Conservation (phyloP, 805 yeast species). For the Spathaspora sp. region DNA sequence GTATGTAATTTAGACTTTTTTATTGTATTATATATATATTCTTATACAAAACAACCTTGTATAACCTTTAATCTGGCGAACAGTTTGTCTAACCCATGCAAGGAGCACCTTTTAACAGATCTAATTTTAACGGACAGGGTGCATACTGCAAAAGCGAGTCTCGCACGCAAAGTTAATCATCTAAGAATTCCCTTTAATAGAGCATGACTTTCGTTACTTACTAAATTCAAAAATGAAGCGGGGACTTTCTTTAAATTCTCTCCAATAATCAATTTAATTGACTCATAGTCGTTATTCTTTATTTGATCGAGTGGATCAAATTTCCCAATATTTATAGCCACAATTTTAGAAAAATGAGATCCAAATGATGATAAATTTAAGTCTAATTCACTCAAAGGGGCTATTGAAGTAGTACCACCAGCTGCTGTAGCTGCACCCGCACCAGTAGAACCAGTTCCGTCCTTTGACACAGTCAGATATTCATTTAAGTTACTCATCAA, state of each 20-base stretch:
- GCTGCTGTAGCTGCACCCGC: no score
- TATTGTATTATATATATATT: not conserved
- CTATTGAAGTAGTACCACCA: not conserved
- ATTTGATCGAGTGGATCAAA: slow-evolving; percentile 70
- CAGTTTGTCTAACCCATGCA: no score
- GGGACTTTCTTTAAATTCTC: slow-evolving; percentile 25
- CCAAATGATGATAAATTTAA: slow-evolving; percentile 72
- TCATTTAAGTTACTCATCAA: slow-evolving; percentile 25
- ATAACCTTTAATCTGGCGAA: no score
- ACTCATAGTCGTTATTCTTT: slow-evolving; percentile 27
- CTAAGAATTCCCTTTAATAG: slow-evolving; percentile 6
- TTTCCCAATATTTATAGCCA: slow-evolving; percentile 54
- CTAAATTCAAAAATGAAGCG: slow-evolving; percentile 21
- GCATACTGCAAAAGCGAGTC: no score
- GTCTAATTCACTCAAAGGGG: slow-evolving; percentile 45
- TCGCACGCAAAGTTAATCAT: not conserved
- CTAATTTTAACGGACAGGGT: no score
- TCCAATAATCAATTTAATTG: slow-evolving; percentile 24
- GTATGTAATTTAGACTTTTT: not conserved
- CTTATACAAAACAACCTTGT: not conserved
- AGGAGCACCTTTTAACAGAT: no score
- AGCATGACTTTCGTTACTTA: slow-evolving; percentile 9
- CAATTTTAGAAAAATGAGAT: slow-evolving; percentile 73
- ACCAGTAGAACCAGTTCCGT: slow-evolving; percentile 9
- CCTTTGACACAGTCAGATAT: slow-evolving; percentile 25